phyloP scores from a whole-genome alignment of 257 asterid species.

The Penstemon davidsonii region DNA sequence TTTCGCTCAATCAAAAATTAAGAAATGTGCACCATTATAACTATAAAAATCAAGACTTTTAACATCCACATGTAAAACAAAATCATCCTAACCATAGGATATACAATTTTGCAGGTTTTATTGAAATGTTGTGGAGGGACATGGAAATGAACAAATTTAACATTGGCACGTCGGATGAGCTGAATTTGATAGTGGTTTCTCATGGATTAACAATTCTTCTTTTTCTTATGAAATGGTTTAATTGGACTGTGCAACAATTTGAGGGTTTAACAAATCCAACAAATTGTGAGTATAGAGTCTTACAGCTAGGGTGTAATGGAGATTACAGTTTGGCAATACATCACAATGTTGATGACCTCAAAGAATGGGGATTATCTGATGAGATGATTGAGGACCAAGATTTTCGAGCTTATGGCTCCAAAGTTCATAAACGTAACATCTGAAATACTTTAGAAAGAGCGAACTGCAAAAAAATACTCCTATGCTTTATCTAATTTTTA shows the following conservation, averaged over 20 bases:
- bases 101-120: conserved; percentile 37
- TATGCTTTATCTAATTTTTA: too few species aligned
- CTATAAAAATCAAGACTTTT: too few species aligned
- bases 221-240: conserved; percentile 71
- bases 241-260: conserved; percentile 65
- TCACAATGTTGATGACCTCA: conserved; percentile 40
- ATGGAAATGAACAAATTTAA: conserved; percentile 42
- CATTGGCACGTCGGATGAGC: conserved; percentile 23
- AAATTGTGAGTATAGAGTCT: conserved; percentile 46
- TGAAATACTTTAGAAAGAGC: too few species aligned
- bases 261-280: conserved; percentile 50
- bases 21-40: too few species aligned
- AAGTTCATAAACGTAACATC: background rate
- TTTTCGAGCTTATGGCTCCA: conserved; percentile 31
- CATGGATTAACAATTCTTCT: conserved; percentile 65
- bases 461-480: too few species aligned
- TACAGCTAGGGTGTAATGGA: conserved; percentile 51
- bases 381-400: conserved; percentile 60
- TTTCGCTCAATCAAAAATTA: too few species aligned
- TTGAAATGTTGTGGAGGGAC: conserved; percentile 66
- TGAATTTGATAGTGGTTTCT: conserved; percentile 51
- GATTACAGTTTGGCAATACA: conserved; percentile 63
- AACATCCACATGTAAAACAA: too few species aligned
- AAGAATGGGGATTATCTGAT: conserved; percentile 53
- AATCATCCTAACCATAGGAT: too few species aligned